These are phyloP conservation scores for Neonectria magnoliae DNA, from an alignment of 2,329 filamentous ascomycete genomes.

Conservation along the genomic window DNA sequence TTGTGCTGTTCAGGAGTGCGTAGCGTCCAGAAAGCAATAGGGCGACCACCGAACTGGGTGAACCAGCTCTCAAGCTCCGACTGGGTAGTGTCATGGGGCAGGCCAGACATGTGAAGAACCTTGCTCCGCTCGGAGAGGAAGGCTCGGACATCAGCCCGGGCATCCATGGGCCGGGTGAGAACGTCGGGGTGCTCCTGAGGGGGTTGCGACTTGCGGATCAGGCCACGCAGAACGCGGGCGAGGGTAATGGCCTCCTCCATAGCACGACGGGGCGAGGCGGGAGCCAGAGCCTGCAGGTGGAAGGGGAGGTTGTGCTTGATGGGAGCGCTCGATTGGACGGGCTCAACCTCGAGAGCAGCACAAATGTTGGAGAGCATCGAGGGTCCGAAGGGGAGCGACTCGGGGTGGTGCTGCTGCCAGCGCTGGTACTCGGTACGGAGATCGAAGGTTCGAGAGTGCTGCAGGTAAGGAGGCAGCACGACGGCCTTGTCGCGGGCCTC, in stretches of 20 bases:
- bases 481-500: constrained; percentile 99
- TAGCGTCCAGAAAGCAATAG: constrained; percentile 98
- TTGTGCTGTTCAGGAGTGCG: constrained; percentile 99
- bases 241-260: constrained; percentile 98
- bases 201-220: constrained; percentile 96
- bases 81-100: constrained; percentile 98
- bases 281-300: constrained; percentile 94
- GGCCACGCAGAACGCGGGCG: constrained; percentile 87
- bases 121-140: constrained; percentile 98
- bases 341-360: constrained; percentile 96
- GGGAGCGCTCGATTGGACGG: constrained; percentile 94
- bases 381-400: constrained; percentile 95
- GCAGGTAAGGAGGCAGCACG: constrained; percentile 93
- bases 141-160: constrained; percentile 92
- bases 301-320: constrained; percentile 99
- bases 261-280: constrained; percentile 91
- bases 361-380: constrained; percentile 98
- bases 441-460: constrained; percentile 97
- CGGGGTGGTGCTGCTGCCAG: constrained; percentile 98
- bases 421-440: constrained; percentile 96
- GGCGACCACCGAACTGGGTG: constrained; percentile 96
- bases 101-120: constrained; percentile 95
- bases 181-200: constrained; percentile 94
- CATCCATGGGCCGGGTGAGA: constrained; percentile 94
- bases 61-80: constrained; percentile 99